Evolutionary conservation across 2,329 filamentous ascomycete genomes (phyloP), one percentile per base, ranked within the genome.

Genomic region (Ophiosphaerella herpotricha): DNA sequence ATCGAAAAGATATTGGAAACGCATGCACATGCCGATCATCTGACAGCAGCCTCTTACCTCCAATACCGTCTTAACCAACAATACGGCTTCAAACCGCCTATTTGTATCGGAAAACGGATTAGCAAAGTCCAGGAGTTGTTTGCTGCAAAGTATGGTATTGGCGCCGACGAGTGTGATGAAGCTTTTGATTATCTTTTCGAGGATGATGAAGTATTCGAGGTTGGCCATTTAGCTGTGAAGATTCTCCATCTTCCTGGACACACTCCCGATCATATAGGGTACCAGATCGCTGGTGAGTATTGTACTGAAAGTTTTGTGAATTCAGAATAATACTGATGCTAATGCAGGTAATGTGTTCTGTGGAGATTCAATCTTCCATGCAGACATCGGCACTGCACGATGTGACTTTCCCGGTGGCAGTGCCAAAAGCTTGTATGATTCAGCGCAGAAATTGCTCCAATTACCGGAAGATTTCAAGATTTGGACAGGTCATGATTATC

Each of bases 221-320:
- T 87, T 33, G 83, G 84, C 0, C 46, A 63, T 0, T 29, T 86
- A 12, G 61, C 55, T 1, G 79, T 70, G 0, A 71, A 63, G 2
- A 82, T 77, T 0, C 62, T 86, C 0, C 79, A 85, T 55, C 76
- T 87, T 0, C 82, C 83, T 0, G 84, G 83, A 0, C 82, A 86
- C 55, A 85, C 83, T 0, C 82, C 83, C 0, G 84, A 86, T 54
- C 82, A 86, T 46, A 59, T 84, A 12, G 84, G 83, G 0, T 87
- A 87, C 52, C 18, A 21, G 18, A 67, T 71, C 31, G 78, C 86
- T 43, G 82, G 80, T 23, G 54, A 60, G 63, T 46, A 48, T 52
- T 41, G 7, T 5, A 38, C 14, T 5, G 6, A 14, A 9, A 43
- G 14, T 12, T 18, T 23, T 6, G 26, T n/a, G n/a, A 2, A 9